Base-by-base conservation (phyloP, 768 basidiomycete species). In the Cystofilobasidium capitatum region DNA sequence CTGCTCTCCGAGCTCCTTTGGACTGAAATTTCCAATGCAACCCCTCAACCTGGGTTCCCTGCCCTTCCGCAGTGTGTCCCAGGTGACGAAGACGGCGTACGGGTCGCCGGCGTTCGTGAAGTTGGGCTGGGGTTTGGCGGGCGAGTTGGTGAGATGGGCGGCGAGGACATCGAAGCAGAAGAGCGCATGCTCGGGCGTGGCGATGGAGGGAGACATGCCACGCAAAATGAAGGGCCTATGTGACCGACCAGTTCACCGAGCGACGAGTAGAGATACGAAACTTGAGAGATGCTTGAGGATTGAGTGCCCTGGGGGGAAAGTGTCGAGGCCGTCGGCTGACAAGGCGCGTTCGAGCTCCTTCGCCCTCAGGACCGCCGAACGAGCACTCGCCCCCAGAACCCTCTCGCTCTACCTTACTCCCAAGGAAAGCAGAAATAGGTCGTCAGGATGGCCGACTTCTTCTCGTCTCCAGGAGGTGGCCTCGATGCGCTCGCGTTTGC, bases 41-140 rank as follows among this genome's bases (percentile, higher is more conserved):
- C 94, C 94, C 62, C 94, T 80, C 70, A 99, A 80, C 67, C 83
- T 81, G 54, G 84, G 81, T 29, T 67, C 67, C 12, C 36, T 70
- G 3, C 83, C 84, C 66, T 81, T 81, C 37, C 83, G 81, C 68
- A 82, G 83, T 54, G 84, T 86, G 77, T 91, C 92, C 93, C 93
- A 99, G 8, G 94, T 98, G 37, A 98, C 91, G 77, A 99, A 99
- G 64, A 99, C 81, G 16, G 93, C 91, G 77, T 85, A 92, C 77
- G 88, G 86, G 65, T 86, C 85, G 70, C 89, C 82, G 17, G 81
- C 70, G 58, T 77, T 74, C 12, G 72, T 40, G 60, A 91, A 91
- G 65, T 78, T 75, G 47, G 88, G 85, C 20, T 80, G 74, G 63
- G 88, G 80, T 3, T 85, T 84, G 3, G 35, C 10, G 36, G 58